Base-by-base conservation (phyloP, 2,329 filamentous ascomycete species). In the Colletotrichum neosansevieriae region DNA sequence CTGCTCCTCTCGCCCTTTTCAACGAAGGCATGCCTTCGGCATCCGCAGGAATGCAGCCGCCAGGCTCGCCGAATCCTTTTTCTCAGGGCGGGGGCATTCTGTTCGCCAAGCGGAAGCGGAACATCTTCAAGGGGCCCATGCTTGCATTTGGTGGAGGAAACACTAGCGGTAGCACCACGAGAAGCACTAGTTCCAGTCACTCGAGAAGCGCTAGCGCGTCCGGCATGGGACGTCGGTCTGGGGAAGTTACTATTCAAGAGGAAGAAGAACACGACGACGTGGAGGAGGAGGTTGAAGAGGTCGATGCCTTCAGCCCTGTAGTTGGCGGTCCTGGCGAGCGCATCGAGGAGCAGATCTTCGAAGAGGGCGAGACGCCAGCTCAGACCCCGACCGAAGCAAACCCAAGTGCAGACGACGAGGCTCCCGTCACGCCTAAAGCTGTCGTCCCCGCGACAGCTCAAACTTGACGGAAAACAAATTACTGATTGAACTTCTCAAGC, bases 81-180 rank as follows among this genome's bases (percentile, higher is more conserved):
- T 83, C 82, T 3, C 57, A 53, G 36, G 63, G 67, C 17, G 89
- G 90, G 3, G 76, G 74, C 2, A 85, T 96, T 0, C 83, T 94
- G 50, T 97, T 96, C 75, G 93, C 93, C 1, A 94, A 94, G 76
- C 83, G 93, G 66, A 97, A 95, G 80, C 87, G 92, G 66, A 93
- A 89, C 63, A 78, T 94, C 2, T 96, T 97, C 82, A 95, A 95
- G 76, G 93, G 93, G 0, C 93, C 93, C 0, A 89, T 89, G 79
- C 80, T 91, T 34, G 86, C 87, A 71, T 82, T 90, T 53, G 84
- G 83, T 60, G 66, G 63, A 12, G 80, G 75, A n/a, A 78, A 70
- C 50, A 83, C 75, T 38, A 71, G 75, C 49, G 74, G 79, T 32
- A 73, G 77, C 56, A 73, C 79, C 45, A 73, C 74, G 15, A 73